Conservation (phyloP, 129 eudicot genomes). For the Flaveria brownii region DNA sequence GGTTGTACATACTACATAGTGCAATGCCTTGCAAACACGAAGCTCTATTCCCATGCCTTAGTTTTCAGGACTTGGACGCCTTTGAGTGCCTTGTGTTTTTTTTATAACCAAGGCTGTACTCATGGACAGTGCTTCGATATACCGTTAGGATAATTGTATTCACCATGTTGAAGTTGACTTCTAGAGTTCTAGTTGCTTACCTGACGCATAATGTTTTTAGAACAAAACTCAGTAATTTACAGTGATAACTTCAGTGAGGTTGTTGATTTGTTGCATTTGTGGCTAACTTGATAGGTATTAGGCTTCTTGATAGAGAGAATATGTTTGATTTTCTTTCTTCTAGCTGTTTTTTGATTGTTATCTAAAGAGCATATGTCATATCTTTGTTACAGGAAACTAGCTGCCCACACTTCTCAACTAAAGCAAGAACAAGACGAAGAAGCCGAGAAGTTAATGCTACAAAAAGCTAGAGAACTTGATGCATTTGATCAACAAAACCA, state of each 20-base stretch:
- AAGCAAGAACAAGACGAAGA: slow-evolving; percentile 89
- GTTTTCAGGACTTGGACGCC: too few relatives aligned
- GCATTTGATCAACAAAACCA: slow-evolving; percentile 96
- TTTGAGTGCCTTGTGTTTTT: too few relatives aligned
- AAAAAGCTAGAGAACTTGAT: slow-evolving; percentile 90
- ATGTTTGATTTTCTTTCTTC: background rate
- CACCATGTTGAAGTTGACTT: background rate
- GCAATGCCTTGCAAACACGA: too few relatives aligned
- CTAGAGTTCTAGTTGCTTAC: background rate
- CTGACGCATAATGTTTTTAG: background rate
- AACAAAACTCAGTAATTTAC: background rate
- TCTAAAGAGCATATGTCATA: slow-evolving; percentile 15
- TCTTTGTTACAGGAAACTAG: slow-evolving; percentile 64
- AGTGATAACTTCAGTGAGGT: background rate
- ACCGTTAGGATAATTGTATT: background rate
- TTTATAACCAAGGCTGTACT: too few relatives aligned
- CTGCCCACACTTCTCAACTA: slow-evolving; percentile 74
- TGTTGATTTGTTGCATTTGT: background rate
- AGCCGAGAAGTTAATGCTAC: slow-evolving; percentile 65
- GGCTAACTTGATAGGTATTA: background rate
- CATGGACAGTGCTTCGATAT: background rate
- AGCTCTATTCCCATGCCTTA: too few relatives aligned
- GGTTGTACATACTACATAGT: too few relatives aligned
- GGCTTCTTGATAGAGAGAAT: background rate
- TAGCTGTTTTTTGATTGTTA: background rate